Conservation (phyloP, 306 rosid genomes). For the Trifolium repens region DNA sequence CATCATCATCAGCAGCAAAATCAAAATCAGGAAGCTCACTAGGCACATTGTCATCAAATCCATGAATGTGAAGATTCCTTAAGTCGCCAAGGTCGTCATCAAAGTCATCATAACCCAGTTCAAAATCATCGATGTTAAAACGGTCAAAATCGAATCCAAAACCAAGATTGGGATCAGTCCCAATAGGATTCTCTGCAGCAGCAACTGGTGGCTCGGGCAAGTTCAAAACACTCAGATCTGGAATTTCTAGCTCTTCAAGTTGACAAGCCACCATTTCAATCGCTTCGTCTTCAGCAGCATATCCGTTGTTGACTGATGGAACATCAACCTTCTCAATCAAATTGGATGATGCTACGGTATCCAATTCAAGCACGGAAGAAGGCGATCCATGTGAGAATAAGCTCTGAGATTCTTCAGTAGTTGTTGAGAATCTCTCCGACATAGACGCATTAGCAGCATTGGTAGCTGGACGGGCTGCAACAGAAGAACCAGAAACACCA, state of each 20-base stretch:
- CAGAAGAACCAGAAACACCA: neutral
- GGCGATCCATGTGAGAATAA: constrained; percentile 59
- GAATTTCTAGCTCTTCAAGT: constrained; percentile 47
- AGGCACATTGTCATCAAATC: constrained; percentile 53
- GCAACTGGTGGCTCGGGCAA: constrained; percentile 19
- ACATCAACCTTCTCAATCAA: constrained; percentile 15
- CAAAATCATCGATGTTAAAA: constrained; percentile 45
- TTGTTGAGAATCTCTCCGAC: constrained; percentile 27
- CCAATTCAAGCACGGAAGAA: constrained; percentile 66
- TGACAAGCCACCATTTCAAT: constrained; percentile 20
- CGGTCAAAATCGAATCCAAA: constrained; percentile 49
- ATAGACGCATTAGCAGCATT: neutral
- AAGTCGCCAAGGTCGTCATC: constrained; percentile 41
- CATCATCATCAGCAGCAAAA: constrained; percentile 63
- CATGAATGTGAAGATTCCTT: constrained; percentile 52
- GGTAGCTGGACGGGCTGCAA: neutral
- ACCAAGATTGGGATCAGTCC: constrained; percentile 34
- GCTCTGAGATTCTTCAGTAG: constrained; percentile 48
- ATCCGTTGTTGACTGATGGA: neutral
- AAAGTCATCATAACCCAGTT: constrained; percentile 44
- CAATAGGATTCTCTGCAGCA: constrained; percentile 31
- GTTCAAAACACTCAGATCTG: constrained; percentile 52
- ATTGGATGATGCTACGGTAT: constrained; percentile 52
- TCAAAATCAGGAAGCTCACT: constrained; percentile 77
- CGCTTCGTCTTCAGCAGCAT: constrained; percentile 16